Evolutionary conservation across 805 yeast genomes (phyloP).

Genomic region (Cyberlindnera mrakii): DNA sequence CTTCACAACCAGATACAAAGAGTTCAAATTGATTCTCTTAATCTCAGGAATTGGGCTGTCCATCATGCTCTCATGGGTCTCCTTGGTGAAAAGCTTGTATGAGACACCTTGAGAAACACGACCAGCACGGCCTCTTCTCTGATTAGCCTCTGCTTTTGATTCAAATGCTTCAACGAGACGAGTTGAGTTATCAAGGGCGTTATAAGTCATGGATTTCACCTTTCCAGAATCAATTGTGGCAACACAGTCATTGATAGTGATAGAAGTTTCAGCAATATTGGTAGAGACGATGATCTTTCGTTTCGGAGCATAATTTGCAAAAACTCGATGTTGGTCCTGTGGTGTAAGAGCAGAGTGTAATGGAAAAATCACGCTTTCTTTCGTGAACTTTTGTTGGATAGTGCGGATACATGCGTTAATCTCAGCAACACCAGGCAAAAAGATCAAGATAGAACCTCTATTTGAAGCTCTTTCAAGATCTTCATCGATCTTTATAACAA

Average conservation of each 20-base stretch:
- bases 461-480: constrained; percentile 35
- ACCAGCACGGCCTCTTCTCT: constrained; percentile 97
- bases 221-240: constrained; percentile 87
- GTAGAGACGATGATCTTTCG: constrained; percentile 87
- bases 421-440: constrained; percentile 88
- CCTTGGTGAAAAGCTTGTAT: constrained; percentile 68
- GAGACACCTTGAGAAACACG: constrained; percentile 83
- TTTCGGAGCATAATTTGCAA: constrained; percentile 46
- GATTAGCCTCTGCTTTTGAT: constrained; percentile 83
- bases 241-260: constrained; percentile 92
- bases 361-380: constrained; percentile 48
- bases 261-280: constrained; percentile 94
- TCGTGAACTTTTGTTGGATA: constrained; percentile 22
- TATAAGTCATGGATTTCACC: constrained; percentile 72
- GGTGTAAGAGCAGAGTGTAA: constrained; percentile 85
- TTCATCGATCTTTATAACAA: constrained; percentile 48
- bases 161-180: constrained; percentile 77
- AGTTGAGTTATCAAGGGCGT: constrained; percentile 60
- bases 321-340: constrained; percentile 74
- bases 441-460: constrained; percentile 74
- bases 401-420: constrained; percentile 59
- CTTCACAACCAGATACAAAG: constrained; percentile 75
- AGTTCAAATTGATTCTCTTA: constrained; percentile 75
- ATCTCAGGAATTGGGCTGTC: constrained; percentile 86
- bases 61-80: constrained; percentile 54